Conservation (phyloP, 1,284 basidiomycete genomes). For the Ceratobasidium sp. region DNA sequence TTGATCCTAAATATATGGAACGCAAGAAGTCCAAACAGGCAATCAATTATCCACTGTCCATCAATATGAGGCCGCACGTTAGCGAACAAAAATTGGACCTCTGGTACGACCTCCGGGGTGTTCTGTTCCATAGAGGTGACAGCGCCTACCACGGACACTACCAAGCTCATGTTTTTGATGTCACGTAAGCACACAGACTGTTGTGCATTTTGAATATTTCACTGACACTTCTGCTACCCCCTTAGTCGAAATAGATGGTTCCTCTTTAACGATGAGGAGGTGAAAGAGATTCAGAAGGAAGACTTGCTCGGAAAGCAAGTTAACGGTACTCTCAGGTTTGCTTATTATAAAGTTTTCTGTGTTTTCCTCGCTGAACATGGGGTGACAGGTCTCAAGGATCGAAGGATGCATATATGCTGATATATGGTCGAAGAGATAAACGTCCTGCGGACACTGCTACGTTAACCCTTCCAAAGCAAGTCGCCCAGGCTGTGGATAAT, state of each 20-base stretch:
- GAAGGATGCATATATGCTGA: slow-evolving; percentile 90
- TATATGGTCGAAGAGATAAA: slow-evolving; percentile 66
- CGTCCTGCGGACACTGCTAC: slow-evolving; percentile 15
- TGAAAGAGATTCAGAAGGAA: slow-evolving; percentile 42
- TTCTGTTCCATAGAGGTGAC: slow-evolving; percentile 81
- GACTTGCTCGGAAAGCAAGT: slow-evolving; percentile 16
- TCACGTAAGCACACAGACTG: slow-evolving; percentile 59
- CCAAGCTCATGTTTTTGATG: slow-evolving; percentile 84
- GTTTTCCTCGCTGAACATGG: background rate
- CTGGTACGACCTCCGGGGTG: slow-evolving; percentile 77
- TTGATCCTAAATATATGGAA: slow-evolving; percentile 74
- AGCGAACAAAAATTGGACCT: slow-evolving; percentile 47
- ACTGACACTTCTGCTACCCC: slow-evolving; percentile 37
- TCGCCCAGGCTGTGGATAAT: slow-evolving; percentile 60
- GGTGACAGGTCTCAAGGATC: slow-evolving; percentile 55
- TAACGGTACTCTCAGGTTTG: slow-evolving; percentile 12
- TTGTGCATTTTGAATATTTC: background rate
- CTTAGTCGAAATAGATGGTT: slow-evolving; percentile 78
- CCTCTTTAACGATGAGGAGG: slow-evolving; percentile 81
- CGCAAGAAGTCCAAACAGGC: slow-evolving; percentile 83
- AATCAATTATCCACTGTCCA: slow-evolving; percentile 71
- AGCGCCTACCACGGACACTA: slow-evolving; percentile 94
- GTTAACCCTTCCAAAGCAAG: slow-evolving; percentile 60
- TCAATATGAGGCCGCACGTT: slow-evolving; percentile 77
- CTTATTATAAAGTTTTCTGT: background rate